A percentile compares a stretch with the other conserved stretches of the same genome.
These are phyloP conservation scores for Fusarium setosum DNA, from an alignment of 2,329 filamentous ascomycete genomes.

Conservation along the genomic window DNA sequence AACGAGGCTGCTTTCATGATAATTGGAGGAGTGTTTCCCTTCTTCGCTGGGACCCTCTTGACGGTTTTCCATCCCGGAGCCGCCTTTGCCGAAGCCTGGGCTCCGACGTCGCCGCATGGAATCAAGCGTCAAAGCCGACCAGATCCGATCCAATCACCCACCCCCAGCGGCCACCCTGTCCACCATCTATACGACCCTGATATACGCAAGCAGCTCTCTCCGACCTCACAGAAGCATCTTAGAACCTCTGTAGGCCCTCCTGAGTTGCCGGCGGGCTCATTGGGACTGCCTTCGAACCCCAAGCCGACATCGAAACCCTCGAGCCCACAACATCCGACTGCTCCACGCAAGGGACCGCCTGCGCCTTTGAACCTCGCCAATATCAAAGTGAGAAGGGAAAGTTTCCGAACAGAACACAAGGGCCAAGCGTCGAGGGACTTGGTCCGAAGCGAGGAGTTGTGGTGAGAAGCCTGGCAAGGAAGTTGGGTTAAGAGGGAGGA, in stretches of 20 bases:
- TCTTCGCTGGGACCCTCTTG: conserved; percentile 51
- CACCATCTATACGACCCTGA: conserved; percentile 50
- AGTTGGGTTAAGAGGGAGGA: not conserved
- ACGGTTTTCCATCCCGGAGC: conserved; percentile 51
- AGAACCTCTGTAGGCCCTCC: conserved; percentile 33
- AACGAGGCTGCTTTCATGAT: conserved; percentile 53
- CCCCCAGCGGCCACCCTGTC: conserved; percentile 36
- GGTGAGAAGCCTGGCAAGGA: conserved; percentile 1
- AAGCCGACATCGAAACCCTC: conserved; percentile 32
- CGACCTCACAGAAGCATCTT: conserved; percentile 34
- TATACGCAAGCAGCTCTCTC: conserved; percentile 46
- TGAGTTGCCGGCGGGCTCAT: conserved; percentile 39
- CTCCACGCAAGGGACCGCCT: conserved; percentile 31
- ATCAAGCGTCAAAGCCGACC: conserved; percentile 34
- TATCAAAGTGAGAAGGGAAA: conserved; percentile 16
- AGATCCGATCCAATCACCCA: conserved; percentile 27
- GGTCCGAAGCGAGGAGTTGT: conserved; percentile 30
- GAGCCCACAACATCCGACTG: conserved; percentile 16
- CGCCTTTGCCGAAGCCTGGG: conserved; percentile 55
- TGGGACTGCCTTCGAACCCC: conserved; percentile 45
- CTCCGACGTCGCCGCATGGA: conserved; percentile 49
- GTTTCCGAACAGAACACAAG: conserved; percentile 7
- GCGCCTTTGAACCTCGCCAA: conserved; percentile 25
- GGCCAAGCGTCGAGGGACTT: conserved; percentile 15
- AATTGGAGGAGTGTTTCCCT: conserved; percentile 54